phyloP scores from a whole-genome alignment of 371 early-diverging fungal genomes.

The Basidiobolus meristosporus region DNA sequence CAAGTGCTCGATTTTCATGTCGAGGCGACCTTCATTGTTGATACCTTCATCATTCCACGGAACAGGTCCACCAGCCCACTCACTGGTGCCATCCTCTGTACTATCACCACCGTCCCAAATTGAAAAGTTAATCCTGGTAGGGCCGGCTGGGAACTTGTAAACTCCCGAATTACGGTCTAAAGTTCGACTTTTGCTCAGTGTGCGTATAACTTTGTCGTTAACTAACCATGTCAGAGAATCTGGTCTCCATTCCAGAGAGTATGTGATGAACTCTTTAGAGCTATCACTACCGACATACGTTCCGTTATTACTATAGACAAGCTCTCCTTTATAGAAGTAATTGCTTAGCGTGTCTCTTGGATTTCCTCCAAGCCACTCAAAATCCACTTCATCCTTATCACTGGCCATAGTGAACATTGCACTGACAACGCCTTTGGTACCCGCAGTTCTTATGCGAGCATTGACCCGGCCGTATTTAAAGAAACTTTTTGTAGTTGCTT shows the following conservation, averaged over 20 bases:
- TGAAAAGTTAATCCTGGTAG: constrained; percentile 30
- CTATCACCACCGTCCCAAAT: constrained; percentile 43
- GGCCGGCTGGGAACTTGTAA: constrained; percentile 24
- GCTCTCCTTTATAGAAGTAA: constrained; percentile 6
- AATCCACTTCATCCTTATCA: constrained; percentile 15
- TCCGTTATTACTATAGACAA: background rate
- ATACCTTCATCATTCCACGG: constrained; percentile 2
- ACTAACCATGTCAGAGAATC: constrained; percentile 27
- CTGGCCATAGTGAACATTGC: constrained; percentile 15
- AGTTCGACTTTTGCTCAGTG: constrained; percentile 7
- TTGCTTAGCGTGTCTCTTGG: constrained; percentile 5
- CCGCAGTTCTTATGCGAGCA: constrained; percentile 3
- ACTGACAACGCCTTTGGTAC: constrained; percentile 10
- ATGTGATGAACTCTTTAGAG: constrained; percentile 10
- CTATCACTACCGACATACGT: constrained; percentile 5
- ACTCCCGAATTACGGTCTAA: constrained; percentile 6
- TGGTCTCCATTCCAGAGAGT: constrained; percentile 30
- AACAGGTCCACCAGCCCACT: constrained; percentile 13
- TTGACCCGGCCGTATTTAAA: constrained; percentile 3
- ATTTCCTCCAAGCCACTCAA: constrained; percentile 9
- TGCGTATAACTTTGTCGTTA: constrained; percentile 24
- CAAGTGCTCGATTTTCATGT: too few species aligned
- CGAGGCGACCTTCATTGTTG: background rate
- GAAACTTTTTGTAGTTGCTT: background rate
- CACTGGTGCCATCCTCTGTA: constrained; percentile 3